Conservation (phyloP, 768 basidiomycete genomes). For the Basidioascus undulatus region DNA sequence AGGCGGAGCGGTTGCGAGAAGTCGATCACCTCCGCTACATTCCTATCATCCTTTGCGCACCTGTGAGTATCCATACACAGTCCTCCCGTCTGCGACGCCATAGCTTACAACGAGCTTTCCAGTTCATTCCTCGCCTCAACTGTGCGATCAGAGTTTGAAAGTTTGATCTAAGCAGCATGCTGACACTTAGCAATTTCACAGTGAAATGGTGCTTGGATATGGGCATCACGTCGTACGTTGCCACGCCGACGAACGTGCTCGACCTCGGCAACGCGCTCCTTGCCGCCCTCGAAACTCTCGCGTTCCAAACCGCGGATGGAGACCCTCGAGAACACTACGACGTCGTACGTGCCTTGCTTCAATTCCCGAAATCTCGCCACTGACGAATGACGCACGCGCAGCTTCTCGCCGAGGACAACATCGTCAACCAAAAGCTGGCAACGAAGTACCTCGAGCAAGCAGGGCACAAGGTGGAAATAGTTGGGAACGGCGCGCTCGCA, state of each 20-base stretch:
- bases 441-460: slow-evolving; percentile 92
- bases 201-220: slow-evolving; percentile 95
- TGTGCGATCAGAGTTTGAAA: slow-evolving; percentile 22
- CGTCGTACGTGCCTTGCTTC: too few species aligned
- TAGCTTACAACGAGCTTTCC: slow-evolving; percentile 12
- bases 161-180: slow-evolving; percentile 14
- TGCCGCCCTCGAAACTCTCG: slow-evolving; percentile 82
- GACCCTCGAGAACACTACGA: too few species aligned
- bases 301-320: slow-evolving; percentile 67
- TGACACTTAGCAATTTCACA: slow-evolving; percentile 13
- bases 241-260: slow-evolving; percentile 63
- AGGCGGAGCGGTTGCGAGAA: slow-evolving; percentile 79
- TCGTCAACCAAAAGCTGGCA: slow-evolving; percentile 73
- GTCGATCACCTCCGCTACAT: slow-evolving; percentile 86
- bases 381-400: too few species aligned
- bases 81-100: slow-evolving; percentile 11
- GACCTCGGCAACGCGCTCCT: slow-evolving; percentile 81
- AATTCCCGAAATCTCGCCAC: too few species aligned
- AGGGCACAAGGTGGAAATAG: slow-evolving; percentile 84
- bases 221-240: slow-evolving; percentile 83
- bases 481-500: slow-evolving; percentile 85
- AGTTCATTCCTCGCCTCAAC: slow-evolving; percentile 44
- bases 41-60: slow-evolving; percentile 72
- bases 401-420: slow-evolving; percentile 70
- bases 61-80: slow-evolving; percentile 20